Base-by-base conservation (phyloP, 345 rosid species). In the Anacardium occidentale region DNA sequence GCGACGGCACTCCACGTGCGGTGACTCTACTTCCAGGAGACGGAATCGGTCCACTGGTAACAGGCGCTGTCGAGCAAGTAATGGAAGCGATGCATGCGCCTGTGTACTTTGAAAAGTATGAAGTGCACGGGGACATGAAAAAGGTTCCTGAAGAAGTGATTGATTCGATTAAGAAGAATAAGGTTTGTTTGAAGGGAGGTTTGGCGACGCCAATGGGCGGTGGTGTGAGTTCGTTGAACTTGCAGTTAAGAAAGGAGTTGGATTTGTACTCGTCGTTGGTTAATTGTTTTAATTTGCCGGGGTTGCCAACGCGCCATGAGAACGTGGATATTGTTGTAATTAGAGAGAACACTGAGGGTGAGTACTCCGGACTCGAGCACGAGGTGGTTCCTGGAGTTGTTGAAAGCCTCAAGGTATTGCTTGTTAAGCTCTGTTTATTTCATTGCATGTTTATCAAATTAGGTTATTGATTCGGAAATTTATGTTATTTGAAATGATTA, bases 11-110 rank as follows among this genome's bases (percentile, higher is more conserved):
- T 0, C 95, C 95, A 7, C 87, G 98, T 17, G 69, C 89, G 29
- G 97, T 94, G 15, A 94, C 98, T 24, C 72, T 94, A 60, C 90
- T 94, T 51, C 95, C 97, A 11, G 98, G 98, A 0, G 98, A 94
- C 69, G 98, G 98, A 22, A 92, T 94, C 66, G 98, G 98, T 2
- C 97, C 97, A 0, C 77, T 90, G 21, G 98, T 88, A 18, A 92
- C 97, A 32, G 87, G 86, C 34, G 92, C 97, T 3, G 98, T 94
- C 7, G 95, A 92, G 79, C 95, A 92, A 62, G 95, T 94, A 47
- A 91, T 92, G 97, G 89, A 85, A 57, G 94, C 97, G 74, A 94
- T 94, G 96, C 98, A 94, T 83, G 94, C 98, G 0, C 98, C 98
- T 17, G 83, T 94, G 0, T 90, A 82, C 75, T 90, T 94, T 84